Percentiles rank a stretch among this genome's conserved stretches.
Evolutionary conservation across 768 basidiomycete species (phyloP).

Genomic region (Hygrocybe coccinea): DNA sequence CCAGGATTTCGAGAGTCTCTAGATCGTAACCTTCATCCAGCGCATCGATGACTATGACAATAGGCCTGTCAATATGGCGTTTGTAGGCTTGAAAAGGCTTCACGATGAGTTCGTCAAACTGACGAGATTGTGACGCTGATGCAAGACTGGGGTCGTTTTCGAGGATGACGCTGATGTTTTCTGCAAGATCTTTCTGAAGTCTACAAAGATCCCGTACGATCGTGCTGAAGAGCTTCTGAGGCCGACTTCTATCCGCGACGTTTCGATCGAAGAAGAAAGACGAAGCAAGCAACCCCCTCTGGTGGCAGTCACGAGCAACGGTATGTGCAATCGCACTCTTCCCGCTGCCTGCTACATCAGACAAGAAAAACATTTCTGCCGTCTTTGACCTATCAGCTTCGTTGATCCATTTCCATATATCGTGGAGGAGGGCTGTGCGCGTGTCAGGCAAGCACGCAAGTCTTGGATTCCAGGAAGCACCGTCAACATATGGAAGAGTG

Average conservation of each 20-base stretch:
- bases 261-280: conserved; percentile 21
- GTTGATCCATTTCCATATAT: conserved; percentile 14
- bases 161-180: conserved; percentile 11
- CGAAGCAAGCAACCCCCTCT: conserved; percentile 13
- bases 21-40: conserved; percentile 18
- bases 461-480: conserved; percentile 9
- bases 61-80: conserved; percentile 1
- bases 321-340: conserved; percentile 21
- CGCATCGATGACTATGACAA: conserved; percentile 21
- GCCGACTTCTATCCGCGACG: conserved; percentile 9
- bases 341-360: conserved; percentile 18
- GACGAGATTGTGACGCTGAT: conserved; percentile 9
- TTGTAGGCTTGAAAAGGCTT: conserved; percentile 1
- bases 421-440: conserved; percentile 5
- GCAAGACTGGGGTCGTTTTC: conserved; percentile 10
- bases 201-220: conserved; percentile 17
- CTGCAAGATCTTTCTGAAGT: conserved; percentile 6
- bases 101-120: conserved; percentile 16
- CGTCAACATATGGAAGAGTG: conserved; percentile 10
- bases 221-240: conserved; percentile 14
- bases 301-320: conserved; percentile 13
- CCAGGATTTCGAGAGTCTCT: conserved; percentile 15
- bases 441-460: conserved; percentile 11
- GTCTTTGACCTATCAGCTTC: background rate
- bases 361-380: conserved; percentile 15